Conservation (phyloP, 305 asterid species). For the Fraxinus sp. region DNA sequence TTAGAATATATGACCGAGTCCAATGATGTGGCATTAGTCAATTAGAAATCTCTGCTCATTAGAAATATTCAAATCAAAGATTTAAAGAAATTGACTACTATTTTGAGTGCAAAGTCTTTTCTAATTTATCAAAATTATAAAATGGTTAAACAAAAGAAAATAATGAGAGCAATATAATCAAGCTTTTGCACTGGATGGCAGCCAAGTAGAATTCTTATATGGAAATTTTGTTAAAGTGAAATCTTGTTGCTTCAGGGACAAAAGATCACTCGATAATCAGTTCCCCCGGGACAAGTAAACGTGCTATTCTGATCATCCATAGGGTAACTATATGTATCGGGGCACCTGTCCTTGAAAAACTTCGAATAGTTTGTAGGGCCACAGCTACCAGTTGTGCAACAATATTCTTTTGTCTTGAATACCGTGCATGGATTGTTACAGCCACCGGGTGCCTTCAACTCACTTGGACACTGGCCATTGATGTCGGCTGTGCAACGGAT, state of each 20-base stretch:
- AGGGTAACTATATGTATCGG: slow-evolving; percentile 40
- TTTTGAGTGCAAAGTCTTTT: background rate
- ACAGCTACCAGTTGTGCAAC: slow-evolving; percentile 33
- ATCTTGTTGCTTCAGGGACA: background rate
- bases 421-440: slow-evolving; percentile 48
- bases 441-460: slow-evolving; percentile 30
- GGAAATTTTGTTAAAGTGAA: background rate
- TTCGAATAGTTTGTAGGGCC: slow-evolving; percentile 20
- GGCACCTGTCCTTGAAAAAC: background rate
- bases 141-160: too few relatives aligned
- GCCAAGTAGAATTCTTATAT: background rate
- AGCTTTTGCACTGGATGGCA: background rate
- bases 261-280: background rate
- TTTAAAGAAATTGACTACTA: too few relatives aligned
- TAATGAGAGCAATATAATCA: too few relatives aligned
- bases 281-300: background rate
- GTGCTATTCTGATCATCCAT: background rate
- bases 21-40: too few relatives aligned
- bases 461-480: slow-evolving; percentile 30
- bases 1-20: too few relatives aligned
- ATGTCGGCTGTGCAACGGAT: slow-evolving; percentile 30
- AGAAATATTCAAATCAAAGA: too few relatives aligned
- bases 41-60: too few relatives aligned
- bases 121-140: too few relatives aligned
- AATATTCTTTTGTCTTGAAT: slow-evolving; percentile 26